A percentile compares a stretch with the other conserved stretches of the same genome.
Evolutionary conservation across 108 stramenopile species (phyloP).

Genomic region (Aurantiochytrium sp.): DNA sequence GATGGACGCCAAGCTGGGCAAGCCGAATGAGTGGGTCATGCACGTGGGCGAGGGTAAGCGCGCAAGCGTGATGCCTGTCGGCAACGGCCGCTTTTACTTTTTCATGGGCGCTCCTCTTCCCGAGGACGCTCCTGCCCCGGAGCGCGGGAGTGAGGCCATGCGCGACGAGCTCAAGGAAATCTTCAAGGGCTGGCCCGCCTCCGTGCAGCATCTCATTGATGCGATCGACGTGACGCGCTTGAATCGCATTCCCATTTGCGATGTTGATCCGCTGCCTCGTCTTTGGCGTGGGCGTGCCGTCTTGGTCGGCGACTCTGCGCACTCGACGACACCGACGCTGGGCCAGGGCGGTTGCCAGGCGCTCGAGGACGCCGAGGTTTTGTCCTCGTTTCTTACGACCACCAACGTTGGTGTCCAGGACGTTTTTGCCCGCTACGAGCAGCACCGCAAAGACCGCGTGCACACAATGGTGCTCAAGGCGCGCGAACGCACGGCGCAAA

Average conservation of each 20-base stretch:
- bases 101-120: slow-evolving; percentile 1
- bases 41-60: slow-evolving; percentile 18
- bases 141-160: not conserved
- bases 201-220: not conserved
- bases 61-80: slow-evolving; percentile 3
- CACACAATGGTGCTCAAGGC: slow-evolving; percentile 21
- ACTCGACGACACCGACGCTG: not conserved
- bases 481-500: not conserved
- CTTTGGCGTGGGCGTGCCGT: not conserved
- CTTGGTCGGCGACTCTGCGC: not conserved
- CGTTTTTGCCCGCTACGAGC: not conserved
- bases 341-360: slow-evolving; percentile 18
- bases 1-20: not conserved
- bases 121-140: not conserved
- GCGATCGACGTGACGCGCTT: not conserved
- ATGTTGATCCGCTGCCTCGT: not conserved
- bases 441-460: not conserved
- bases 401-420: not conserved
- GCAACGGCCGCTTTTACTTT: not conserved
- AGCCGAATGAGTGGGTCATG: not conserved
- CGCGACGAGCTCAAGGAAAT: slow-evolving; percentile 4
- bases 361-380: slow-evolving; percentile 4
- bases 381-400: slow-evolving; percentile 4
- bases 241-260: slow-evolving; percentile 13
- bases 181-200: not conserved